These are phyloP conservation scores for Erythrobasidium hasegawianum DNA, from an alignment of 1,284 basidiomycete species.

Conservation along the genomic window DNA sequence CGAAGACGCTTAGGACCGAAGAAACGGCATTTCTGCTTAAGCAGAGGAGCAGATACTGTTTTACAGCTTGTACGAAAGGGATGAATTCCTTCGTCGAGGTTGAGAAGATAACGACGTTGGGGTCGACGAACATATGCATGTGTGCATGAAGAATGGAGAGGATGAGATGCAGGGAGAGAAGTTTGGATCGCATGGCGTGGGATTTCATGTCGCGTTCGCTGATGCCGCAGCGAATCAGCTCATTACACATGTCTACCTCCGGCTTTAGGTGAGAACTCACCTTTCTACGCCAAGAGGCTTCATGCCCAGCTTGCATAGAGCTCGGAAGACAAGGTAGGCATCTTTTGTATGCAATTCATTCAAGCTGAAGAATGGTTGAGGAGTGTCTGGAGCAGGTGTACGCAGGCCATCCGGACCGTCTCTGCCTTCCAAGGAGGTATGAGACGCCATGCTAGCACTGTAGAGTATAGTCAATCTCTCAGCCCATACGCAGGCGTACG, in stretches of 20 bases:
- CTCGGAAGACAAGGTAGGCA: constrained; percentile 91
- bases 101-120: constrained; percentile 80
- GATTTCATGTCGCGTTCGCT: constrained; percentile 90
- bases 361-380: constrained; percentile 34
- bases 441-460: background rate
- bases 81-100: constrained; percentile 78
- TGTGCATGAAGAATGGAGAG: constrained; percentile 88
- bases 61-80: constrained; percentile 83
- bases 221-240: background rate
- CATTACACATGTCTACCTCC: constrained; percentile 17
- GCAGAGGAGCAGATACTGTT: constrained; percentile 89
- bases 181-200: constrained; percentile 90
- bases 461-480: background rate
- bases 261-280: constrained; percentile 52
- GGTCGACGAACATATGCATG: constrained; percentile 80
- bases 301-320: constrained; percentile 96
- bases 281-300: constrained; percentile 88
- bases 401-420: constrained; percentile 16
- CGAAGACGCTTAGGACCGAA: constrained; percentile 93
- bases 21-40: constrained; percentile 94
- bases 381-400: constrained; percentile 32
- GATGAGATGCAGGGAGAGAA: constrained; percentile 87
- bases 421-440: background rate
- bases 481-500: background rate
- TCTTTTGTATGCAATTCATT: constrained; percentile 74